A percentile compares a stretch with the other conserved stretches of the same genome.
Evolutionary conservation across 371 early-diverging fungal genomes (phyloP).

Genomic region (Mucor irregularis): DNA sequence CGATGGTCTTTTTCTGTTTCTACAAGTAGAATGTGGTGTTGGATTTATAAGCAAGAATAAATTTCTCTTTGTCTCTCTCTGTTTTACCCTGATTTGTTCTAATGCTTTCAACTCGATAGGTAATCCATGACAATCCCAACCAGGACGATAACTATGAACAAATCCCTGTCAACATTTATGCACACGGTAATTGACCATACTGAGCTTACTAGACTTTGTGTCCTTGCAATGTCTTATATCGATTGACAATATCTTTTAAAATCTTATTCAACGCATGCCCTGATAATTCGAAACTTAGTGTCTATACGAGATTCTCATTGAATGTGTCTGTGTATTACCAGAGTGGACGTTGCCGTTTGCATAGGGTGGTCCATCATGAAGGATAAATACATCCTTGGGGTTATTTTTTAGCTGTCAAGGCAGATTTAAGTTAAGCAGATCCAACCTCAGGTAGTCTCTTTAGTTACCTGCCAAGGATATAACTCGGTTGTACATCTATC

Average conservation of each 20-base stretch:
- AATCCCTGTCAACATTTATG: background rate
- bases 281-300: slow-evolving; percentile 4
- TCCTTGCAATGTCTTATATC: slow-evolving; percentile 86
- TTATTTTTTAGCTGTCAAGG: slow-evolving; percentile 55
- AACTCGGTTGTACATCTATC: slow-evolving; percentile 69
- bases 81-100: slow-evolving; percentile 56
- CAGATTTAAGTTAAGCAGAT: background rate
- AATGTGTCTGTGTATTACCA: slow-evolving; percentile 35
- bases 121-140: slow-evolving; percentile 97
- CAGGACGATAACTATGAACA: slow-evolving; percentile 77
- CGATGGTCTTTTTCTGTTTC: background rate
- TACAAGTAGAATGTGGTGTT: background rate
- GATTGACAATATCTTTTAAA: slow-evolving; percentile 90
- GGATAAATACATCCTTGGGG: slow-evolving; percentile 68
- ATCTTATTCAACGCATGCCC: slow-evolving; percentile 95
- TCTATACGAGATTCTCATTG: background rate
- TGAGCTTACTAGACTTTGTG: slow-evolving; percentile 71
- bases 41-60: too few species aligned
- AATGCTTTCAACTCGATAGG: slow-evolving; percentile 95
- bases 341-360: slow-evolving; percentile 94
- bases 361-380: slow-evolving; percentile 98
- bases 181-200: background rate
- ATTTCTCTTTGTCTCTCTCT: too few species aligned
- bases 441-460: background rate
- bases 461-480: slow-evolving; percentile 74